Percentiles rank a stretch among this genome's conserved stretches.
Evolutionary conservation across 345 rosid genomes (phyloP).

Genomic region (Psidium guajava): DNA sequence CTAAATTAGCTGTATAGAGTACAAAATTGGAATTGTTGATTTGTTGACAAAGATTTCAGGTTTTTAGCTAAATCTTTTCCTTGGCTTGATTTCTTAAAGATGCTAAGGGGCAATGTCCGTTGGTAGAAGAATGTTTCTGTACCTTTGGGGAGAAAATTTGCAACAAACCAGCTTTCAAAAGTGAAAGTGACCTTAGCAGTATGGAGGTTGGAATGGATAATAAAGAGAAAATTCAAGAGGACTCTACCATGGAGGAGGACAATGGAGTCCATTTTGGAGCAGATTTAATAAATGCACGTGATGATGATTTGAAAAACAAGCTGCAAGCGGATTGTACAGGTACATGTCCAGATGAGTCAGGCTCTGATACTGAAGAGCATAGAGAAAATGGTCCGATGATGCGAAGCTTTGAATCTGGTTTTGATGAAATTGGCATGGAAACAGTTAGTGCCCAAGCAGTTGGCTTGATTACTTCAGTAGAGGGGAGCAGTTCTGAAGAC

Average conservation of each 20-base stretch:
- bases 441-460: neutral
- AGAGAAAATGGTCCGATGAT: neutral
- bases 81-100: neutral
- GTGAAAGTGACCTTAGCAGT: neutral
- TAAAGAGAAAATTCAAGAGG: neutral
- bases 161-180: neutral
- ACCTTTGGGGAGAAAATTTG: neutral
- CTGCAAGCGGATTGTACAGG: neutral
- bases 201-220: neutral
- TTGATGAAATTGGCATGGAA: neutral
- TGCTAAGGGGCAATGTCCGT: neutral
- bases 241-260: neutral
- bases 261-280: neutral
- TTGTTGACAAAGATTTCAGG: neutral
- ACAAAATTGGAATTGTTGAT: neutral
- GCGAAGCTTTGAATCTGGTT: neutral
- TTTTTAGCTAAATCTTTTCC: neutral
- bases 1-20: neutral
- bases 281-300: neutral
- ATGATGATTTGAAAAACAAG: neutral
- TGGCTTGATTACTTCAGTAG: neutral
- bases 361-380: neutral
- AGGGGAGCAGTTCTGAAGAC: neutral
- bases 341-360: neutral
- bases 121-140: neutral